These are phyloP conservation scores for Abrus precatorius DNA, from an alignment of 306 rosid species.

Conservation along the genomic window DNA sequence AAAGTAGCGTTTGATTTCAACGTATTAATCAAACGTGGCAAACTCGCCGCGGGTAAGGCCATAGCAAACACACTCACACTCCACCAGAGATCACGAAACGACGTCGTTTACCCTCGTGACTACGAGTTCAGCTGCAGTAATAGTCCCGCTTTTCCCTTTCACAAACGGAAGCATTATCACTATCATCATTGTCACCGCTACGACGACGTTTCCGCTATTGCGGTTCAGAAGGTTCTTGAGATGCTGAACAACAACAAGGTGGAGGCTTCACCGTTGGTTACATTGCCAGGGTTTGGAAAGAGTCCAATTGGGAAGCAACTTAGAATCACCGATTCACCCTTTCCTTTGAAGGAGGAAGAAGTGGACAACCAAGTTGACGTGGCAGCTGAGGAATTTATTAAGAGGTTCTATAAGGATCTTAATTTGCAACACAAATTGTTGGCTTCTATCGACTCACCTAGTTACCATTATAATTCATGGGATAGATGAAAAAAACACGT, in stretches of 20 bases:
- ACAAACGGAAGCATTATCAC: slow-evolving; percentile 51
- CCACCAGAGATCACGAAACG: slow-evolving; percentile 53
- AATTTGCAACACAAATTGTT: slow-evolving; percentile 57
- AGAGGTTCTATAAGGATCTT: slow-evolving; percentile 73
- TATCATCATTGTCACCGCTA: slow-evolving; percentile 35
- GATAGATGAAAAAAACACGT: slow-evolving; percentile 44
- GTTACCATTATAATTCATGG: slow-evolving; percentile 36
- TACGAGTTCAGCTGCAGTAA: slow-evolving; percentile 98
- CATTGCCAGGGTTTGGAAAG: slow-evolving; percentile 65
- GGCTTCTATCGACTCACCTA: slow-evolving; percentile 67
- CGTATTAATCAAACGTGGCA: slow-evolving; percentile 71
- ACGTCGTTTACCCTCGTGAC: slow-evolving; percentile 68
- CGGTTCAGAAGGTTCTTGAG: slow-evolving; percentile 72
- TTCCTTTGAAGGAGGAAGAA: slow-evolving; percentile 74
- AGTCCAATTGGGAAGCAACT: slow-evolving; percentile 75
- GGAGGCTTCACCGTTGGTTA: slow-evolving; percentile 73
- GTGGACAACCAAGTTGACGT: slow-evolving; percentile 63
- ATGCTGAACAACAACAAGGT: slow-evolving; percentile 55
- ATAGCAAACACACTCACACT: slow-evolving; percentile 62
- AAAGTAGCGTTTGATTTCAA: slow-evolving; percentile 63
- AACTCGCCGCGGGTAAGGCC: slow-evolving; percentile 78
- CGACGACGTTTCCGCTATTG: slow-evolving; percentile 56
- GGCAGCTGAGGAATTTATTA: slow-evolving; percentile 86
- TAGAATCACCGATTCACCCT: slow-evolving; percentile 91
- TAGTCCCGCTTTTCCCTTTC: slow-evolving; percentile 70